Base-by-base conservation (phyloP, 768 basidiomycete genomes). In the Ramaria sp. region DNA sequence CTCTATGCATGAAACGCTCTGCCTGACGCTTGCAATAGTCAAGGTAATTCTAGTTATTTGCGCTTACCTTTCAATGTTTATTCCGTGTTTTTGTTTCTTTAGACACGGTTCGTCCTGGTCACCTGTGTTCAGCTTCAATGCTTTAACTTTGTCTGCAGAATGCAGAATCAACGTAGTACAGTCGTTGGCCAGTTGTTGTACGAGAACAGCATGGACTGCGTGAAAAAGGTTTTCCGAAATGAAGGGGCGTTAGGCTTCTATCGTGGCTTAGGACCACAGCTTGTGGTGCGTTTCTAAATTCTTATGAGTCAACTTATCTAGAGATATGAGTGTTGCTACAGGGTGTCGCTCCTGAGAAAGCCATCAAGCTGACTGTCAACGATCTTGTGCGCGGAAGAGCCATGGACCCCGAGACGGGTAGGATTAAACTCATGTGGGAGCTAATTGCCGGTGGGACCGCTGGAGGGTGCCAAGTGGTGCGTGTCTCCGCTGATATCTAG, bases 221-320 rank as follows among this genome's bases (percentile, higher is more conserved):
- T 93, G 31, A 77, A 77, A 65, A 98, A 95, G 68, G 94, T 99
- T 24, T 84, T 97, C 69, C 80, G 83, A 54, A 96, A 96, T 65
- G 96, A 99, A 72, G 96, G 96, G 17, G 78, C 91, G 64, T 34
- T 81, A 0, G 96, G 96, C n/a, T 98, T 98, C 72, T 99, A 99
- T 71, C 85, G 94, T 31, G 96, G 96, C 31, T 79, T 98, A 47
- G 88, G 91, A 9, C 94, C 96, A 39, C 96, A 99, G 65, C 78
- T 99, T 47, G 78, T 98, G 63, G 95, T 91, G 65, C 63, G 78
- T 61, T 48, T 4, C 30, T 15, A 22, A 27, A 49, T 13, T 39
- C 48, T 17, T 42, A 11, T n/a, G 37, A n/a, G 33, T 12, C 11
- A 34, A 24, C 33, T 11, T 27, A 15, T 13, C 33, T 42, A 12